phyloP scores from a whole-genome alignment of 495 filamentous ascomycete genomes.

The Hypomontagnella monticulosa region DNA sequence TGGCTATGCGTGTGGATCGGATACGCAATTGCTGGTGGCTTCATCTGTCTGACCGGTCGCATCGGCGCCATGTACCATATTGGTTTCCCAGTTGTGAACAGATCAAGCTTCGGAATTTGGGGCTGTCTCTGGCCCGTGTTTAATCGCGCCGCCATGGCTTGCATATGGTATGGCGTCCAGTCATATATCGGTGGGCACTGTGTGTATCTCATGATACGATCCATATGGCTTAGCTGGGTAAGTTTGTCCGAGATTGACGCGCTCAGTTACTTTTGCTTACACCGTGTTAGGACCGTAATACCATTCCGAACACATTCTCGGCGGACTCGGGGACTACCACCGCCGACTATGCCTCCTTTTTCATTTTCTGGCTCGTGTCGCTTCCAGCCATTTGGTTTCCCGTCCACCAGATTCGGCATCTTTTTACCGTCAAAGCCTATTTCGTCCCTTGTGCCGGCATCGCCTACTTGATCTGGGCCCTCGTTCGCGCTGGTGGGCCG shows the following conservation, averaged over 20 bases:
- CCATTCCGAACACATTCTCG: constrained; percentile 74
- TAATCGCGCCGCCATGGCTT: constrained; percentile 87
- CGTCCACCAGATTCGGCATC: constrained; percentile 78
- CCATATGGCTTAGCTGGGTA: constrained; percentile 75
- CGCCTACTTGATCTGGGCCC: constrained; percentile 90
- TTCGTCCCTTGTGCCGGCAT: constrained; percentile 86
- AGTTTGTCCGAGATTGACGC: constrained; percentile 14
- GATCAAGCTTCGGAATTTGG: constrained; percentile 87
- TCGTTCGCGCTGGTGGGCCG: constrained; percentile 82
- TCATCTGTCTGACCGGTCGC: constrained; percentile 81
- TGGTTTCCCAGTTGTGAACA: constrained; percentile 80
- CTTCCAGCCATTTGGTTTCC: constrained; percentile 89
- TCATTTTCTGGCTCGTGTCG: constrained; percentile 83
- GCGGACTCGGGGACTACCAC: constrained; percentile 76
- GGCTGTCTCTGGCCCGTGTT: constrained; percentile 90
- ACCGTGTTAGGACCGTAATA: constrained; percentile 52
- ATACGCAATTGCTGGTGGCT: constrained; percentile 77
- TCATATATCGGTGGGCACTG: constrained; percentile 86
- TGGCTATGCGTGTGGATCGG: constrained; percentile 92
- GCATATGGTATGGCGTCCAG: constrained; percentile 90
- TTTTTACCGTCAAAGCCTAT: constrained; percentile 91
- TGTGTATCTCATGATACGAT: constrained; percentile 80
- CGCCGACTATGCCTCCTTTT: constrained; percentile 78
- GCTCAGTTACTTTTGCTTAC: constrained; percentile 20
- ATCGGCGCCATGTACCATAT: constrained; percentile 93